Conservation (phyloP, 495 filamentous ascomycete genomes). For the Mytilinidion resinicola region DNA sequence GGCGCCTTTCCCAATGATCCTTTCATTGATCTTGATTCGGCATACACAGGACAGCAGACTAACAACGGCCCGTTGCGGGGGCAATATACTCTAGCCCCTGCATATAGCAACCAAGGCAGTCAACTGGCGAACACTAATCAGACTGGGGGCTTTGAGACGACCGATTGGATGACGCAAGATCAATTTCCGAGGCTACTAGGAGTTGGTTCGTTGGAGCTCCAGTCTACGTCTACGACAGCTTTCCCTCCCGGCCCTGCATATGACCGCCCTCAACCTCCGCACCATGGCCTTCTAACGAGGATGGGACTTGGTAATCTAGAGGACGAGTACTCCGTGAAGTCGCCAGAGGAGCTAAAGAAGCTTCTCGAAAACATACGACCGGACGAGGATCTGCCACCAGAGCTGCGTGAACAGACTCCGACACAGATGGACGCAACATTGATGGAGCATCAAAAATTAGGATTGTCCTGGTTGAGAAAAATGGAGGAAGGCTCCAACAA, state of each 20-base stretch:
- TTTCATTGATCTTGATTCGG: not conserved
- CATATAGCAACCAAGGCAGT: too few relatives aligned
- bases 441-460: constrained; percentile 79
- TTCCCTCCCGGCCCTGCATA: too few relatives aligned
- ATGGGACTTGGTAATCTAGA: too few relatives aligned
- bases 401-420: constrained; percentile 49
- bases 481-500: constrained; percentile 73
- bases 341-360: not conserved
- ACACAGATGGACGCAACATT: constrained; percentile 61
- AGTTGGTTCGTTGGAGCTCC: too few relatives aligned
- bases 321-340: not conserved
- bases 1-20: not conserved
- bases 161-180: too few relatives aligned
- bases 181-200: too few relatives aligned
- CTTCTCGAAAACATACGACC: constrained; percentile 36
- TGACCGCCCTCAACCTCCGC: too few relatives aligned
- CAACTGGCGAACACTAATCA: too few relatives aligned
- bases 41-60: constrained; percentile 2
- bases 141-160: too few relatives aligned
- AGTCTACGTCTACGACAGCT: too few relatives aligned
- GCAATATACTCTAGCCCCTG: not conserved
- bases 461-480: constrained; percentile 72
- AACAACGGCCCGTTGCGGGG: not conserved
- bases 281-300: too few relatives aligned
- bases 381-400: constrained; percentile 34